phyloP scores from a whole-genome alignment of 2,329 filamentous ascomycete species.

The Metarhizium sp. region DNA sequence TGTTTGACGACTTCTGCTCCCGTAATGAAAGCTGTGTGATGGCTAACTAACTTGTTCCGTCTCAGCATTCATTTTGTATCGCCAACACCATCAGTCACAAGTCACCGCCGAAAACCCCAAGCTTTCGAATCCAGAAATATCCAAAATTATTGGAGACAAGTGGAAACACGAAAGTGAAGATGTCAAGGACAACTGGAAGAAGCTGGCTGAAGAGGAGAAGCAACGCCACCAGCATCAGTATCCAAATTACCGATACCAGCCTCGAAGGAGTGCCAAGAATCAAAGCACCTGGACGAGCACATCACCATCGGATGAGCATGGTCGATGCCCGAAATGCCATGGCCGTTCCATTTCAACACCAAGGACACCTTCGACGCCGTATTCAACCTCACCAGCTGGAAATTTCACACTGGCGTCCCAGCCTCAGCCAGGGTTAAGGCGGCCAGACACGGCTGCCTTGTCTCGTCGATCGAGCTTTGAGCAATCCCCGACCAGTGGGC shows the following conservation, averaged over 20 bases:
- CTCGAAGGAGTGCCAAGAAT: conserved; percentile 48
- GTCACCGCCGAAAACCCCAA: conserved; percentile 80
- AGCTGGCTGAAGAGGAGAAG: conserved; percentile 88
- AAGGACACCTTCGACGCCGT: conserved; percentile 45
- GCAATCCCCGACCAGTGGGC: conserved; percentile 13
- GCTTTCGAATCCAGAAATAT: conserved; percentile 89
- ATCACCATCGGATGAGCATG: conserved; percentile 37
- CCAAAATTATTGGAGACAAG: conserved; percentile 90
- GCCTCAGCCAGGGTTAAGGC: conserved; percentile 10
- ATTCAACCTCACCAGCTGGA: conserved; percentile 24
- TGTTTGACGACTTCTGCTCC: background rate
- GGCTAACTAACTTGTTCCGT: conserved; percentile 14
- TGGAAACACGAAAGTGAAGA: conserved; percentile 72
- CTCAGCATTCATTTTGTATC: conserved; percentile 93
- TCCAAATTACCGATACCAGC: conserved; percentile 90
- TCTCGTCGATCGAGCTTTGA: conserved; percentile 19
- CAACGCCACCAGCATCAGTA: conserved; percentile 80
- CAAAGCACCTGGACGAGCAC: conserved; percentile 22
- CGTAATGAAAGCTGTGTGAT: background rate
- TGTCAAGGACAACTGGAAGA: conserved; percentile 79
- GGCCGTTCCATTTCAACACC: conserved; percentile 57
- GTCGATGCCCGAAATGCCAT: conserved; percentile 61
- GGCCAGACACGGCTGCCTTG: conserved; percentile 14
- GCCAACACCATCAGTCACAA: conserved; percentile 78
- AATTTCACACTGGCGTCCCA: conserved; percentile 14